phyloP scores from a whole-genome alignment of 768 basidiomycete species.

The Trametopsis cervina region DNA sequence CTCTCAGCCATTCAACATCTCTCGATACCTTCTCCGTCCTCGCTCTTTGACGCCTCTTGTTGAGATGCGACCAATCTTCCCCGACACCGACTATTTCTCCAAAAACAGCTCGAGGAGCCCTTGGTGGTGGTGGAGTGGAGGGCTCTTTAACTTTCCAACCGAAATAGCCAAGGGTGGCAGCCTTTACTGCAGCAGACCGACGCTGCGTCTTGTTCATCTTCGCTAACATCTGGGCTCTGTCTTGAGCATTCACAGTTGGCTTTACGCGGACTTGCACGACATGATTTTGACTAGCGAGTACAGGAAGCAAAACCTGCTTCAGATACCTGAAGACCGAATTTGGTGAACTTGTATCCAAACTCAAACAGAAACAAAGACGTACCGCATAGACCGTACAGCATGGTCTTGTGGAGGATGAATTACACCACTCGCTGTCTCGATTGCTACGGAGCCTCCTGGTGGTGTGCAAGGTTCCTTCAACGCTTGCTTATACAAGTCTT shows the following conservation, averaged over 20 bases:
- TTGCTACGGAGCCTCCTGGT: too few species aligned
- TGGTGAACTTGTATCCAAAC: not conserved
- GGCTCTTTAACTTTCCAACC: slow-evolving; percentile 28
- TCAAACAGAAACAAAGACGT: slow-evolving; percentile 12
- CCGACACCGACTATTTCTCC: slow-evolving; percentile 39
- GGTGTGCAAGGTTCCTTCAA: slow-evolving; percentile 18
- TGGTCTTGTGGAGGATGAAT: slow-evolving; percentile 37
- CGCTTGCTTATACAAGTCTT: slow-evolving; percentile 23
- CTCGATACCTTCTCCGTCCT: slow-evolving; percentile 38
- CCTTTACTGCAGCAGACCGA: slow-evolving; percentile 15
- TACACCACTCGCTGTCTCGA: slow-evolving; percentile 8
- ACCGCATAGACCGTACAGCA: slow-evolving; percentile 50
- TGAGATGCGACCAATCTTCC: slow-evolving; percentile 51
- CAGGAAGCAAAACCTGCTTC: slow-evolving; percentile 43
- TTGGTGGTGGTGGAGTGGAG: not conserved
- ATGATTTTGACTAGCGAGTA: slow-evolving; percentile 34
- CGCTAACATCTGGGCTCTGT: slow-evolving; percentile 17
- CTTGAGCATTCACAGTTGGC: slow-evolving; percentile 23
- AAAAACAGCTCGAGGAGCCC: slow-evolving; percentile 14
- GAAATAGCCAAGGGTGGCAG: slow-evolving; percentile 30
- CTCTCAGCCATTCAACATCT: slow-evolving; percentile 34
- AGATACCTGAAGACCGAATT: slow-evolving; percentile 40
- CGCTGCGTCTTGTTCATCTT: slow-evolving; percentile 19
- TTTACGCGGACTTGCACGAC: slow-evolving; percentile 36
- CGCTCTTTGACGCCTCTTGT: slow-evolving; percentile 42